Evolutionary conservation across 495 filamentous ascomycete genomes (phyloP).

Genomic region (Mycothermus thermophilus): DNA sequence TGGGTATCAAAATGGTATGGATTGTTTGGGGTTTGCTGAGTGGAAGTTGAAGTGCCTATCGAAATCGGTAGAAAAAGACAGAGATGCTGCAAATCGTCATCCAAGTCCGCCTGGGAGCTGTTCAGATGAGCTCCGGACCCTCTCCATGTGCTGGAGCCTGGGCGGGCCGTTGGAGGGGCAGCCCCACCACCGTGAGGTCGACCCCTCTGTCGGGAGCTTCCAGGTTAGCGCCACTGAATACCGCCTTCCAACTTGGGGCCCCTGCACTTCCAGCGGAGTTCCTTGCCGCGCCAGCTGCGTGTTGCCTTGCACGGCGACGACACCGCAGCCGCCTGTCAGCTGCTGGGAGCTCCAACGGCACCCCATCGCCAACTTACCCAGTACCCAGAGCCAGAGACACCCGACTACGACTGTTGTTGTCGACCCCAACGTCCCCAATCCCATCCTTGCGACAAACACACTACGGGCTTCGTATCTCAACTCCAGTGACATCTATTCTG

Average conservation of each 20-base stretch:
- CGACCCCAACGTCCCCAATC: too few relatives aligned
- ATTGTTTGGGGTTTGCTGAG: not conserved
- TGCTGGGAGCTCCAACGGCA: slow-evolving; percentile 13
- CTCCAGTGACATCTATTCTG: too few relatives aligned
- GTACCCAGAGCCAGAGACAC: too few relatives aligned
- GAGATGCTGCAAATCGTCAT: slow-evolving; percentile 4
- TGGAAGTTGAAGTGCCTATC: not conserved
- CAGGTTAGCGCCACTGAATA: slow-evolving; percentile 10
- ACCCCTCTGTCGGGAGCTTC: not conserved
- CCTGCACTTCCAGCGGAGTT: not conserved
- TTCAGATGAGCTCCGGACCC: too few relatives aligned
- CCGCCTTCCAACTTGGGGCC: slow-evolving; percentile 9
- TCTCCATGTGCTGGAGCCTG: too few relatives aligned
- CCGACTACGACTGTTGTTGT: too few relatives aligned
- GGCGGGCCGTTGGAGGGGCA: slow-evolving; percentile 11
- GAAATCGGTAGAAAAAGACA: slow-evolving; percentile 1
- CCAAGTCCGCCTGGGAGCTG: too few relatives aligned
- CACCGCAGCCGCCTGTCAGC: slow-evolving; percentile 8
- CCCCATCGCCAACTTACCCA: not conserved
- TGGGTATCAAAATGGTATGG: too few relatives aligned
- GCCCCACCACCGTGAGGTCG: not conserved
- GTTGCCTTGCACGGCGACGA: slow-evolving; percentile 24
- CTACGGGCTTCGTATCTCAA: too few relatives aligned
- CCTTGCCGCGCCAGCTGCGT: slow-evolving; percentile 27
- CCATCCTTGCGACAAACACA: too few relatives aligned